Evolutionary conservation across 805 yeast species (phyloP).

Genomic region (Candida suzukii): DNA sequence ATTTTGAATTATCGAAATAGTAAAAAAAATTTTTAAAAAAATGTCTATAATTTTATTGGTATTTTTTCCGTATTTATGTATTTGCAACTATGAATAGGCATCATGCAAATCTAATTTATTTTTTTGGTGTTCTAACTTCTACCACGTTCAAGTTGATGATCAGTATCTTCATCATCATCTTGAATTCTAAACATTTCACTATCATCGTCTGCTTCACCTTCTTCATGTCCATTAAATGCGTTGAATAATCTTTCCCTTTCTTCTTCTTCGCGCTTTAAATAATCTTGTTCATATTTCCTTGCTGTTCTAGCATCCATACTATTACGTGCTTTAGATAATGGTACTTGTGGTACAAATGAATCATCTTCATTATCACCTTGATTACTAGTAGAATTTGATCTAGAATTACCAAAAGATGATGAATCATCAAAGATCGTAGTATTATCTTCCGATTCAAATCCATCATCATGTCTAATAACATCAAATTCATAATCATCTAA

Average conservation of each 20-base stretch:
- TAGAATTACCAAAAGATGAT: not conserved
- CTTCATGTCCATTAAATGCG: constrained; percentile 31
- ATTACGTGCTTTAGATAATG: constrained; percentile 15
- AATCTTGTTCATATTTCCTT: constrained; percentile 5
- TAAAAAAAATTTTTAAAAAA: too few species aligned
- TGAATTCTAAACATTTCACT: constrained; percentile 17
- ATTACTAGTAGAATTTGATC: too few species aligned
- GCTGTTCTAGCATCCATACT: constrained; percentile 17
- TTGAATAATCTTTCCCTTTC: constrained; percentile 35
- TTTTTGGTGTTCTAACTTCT: too few species aligned
- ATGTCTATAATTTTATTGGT: too few species aligned
- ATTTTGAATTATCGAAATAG: too few species aligned
- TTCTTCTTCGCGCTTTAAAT: constrained; percentile 21
- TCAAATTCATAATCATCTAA: constrained; percentile 74
- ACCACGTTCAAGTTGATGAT: too few species aligned
- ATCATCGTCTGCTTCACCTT: constrained; percentile 15
- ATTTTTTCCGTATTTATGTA: too few species aligned
- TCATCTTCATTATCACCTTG: constrained; percentile 1
- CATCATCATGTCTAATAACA: constrained; percentile 61
- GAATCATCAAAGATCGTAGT: constrained; percentile 30
- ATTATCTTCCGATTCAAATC: constrained; percentile 21
- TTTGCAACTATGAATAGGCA: too few species aligned
- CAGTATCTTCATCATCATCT: constrained; percentile 8
- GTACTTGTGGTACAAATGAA: constrained; percentile 4
- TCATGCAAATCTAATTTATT: too few species aligned